These are phyloP conservation scores for Sinapis alba DNA, from an alignment of 441 rosid genomes.

Conservation along the genomic window DNA sequence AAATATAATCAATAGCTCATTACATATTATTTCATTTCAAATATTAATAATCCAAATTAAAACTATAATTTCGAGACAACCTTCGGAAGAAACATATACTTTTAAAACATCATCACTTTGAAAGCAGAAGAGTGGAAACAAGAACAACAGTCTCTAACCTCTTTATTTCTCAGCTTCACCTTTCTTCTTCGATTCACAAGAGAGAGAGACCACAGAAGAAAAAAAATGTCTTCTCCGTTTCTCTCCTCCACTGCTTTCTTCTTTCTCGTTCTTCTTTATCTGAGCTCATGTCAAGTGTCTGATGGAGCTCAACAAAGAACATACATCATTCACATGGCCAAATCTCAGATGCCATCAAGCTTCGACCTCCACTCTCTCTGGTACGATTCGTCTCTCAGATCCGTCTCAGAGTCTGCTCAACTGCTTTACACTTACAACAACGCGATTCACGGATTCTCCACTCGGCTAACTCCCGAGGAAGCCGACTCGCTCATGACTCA, in stretches of 20 bases:
- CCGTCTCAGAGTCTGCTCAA: conserved; percentile 59
- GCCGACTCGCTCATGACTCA: conserved; percentile 52
- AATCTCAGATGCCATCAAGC: conserved; percentile 62
- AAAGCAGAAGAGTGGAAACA: neutral
- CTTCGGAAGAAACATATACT: too few species aligned
- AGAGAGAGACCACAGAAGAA: conserved; percentile 17
- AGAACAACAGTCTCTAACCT: too few species aligned
- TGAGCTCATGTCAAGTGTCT: conserved; percentile 46
- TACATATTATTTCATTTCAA: too few species aligned
- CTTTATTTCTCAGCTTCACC: conserved; percentile 10
- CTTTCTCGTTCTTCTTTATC: conserved; percentile 23
- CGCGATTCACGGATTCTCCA: conserved; percentile 67
- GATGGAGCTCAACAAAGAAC: conserved; percentile 41
- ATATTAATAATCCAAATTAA: too few species aligned
- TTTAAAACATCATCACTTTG: too few species aligned
- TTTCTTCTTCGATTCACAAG: neutral
- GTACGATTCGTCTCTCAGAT: conserved; percentile 82
- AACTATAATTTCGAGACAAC: too few species aligned
- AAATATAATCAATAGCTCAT: too few species aligned
- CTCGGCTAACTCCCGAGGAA: conserved; percentile 52
- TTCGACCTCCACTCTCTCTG: conserved; percentile 70
- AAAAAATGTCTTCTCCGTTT: conserved; percentile 19
- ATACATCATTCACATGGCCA: conserved; percentile 81
- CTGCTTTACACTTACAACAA: conserved; percentile 70
- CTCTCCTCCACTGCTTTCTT: conserved; percentile 16